Evolutionary conservation across 2,329 filamentous ascomycete species (phyloP).

Genomic region (Colletotrichum falcatum): DNA sequence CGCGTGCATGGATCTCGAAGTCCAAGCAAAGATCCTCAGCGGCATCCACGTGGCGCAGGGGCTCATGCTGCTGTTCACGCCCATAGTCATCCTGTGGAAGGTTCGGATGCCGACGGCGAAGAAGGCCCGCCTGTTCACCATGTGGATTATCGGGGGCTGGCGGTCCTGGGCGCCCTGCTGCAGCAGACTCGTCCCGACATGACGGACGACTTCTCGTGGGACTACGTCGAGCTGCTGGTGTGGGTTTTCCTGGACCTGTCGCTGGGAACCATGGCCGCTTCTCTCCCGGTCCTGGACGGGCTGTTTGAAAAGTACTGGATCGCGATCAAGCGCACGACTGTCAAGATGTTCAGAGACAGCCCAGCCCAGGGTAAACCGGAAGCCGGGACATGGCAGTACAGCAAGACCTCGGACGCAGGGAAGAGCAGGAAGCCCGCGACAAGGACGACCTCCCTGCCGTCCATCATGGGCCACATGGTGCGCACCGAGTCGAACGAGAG

Average conservation of each 20-base stretch:
- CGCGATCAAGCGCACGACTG: not conserved
- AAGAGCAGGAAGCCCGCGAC: not conserved
- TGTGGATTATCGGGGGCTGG: conserved; percentile 50
- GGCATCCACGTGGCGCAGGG: conserved; percentile 51
- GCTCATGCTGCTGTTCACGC: conserved; percentile 48
- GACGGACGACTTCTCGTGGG: conserved; percentile 44
- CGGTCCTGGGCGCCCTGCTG: conserved; percentile 48
- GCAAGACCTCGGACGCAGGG: conserved; percentile 12
- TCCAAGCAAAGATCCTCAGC: conserved; percentile 45
- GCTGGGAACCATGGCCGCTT: conserved; percentile 49
- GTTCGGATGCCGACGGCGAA: conserved; percentile 47
- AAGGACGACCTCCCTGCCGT: conserved; percentile 4
- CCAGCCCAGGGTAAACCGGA: not conserved
- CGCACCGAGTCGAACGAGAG: conserved; percentile 29
- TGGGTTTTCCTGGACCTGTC: conserved; percentile 50
- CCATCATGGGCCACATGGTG: conserved; percentile 7
- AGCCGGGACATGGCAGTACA: conserved; percentile 21
- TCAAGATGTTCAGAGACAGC: not conserved
- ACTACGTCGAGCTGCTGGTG: conserved; percentile 46
- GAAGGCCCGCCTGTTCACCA: conserved; percentile 48
- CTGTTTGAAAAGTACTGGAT: conserved; percentile 24
- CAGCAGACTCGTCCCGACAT: conserved; percentile 44
- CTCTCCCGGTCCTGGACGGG: conserved; percentile 49
- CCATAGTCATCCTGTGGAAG: conserved; percentile 52
- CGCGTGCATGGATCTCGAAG: conserved; percentile 43